These are phyloP conservation scores for Candida endomychidarum DNA, from an alignment of 805 yeast genomes.

Conservation along the genomic window DNA sequence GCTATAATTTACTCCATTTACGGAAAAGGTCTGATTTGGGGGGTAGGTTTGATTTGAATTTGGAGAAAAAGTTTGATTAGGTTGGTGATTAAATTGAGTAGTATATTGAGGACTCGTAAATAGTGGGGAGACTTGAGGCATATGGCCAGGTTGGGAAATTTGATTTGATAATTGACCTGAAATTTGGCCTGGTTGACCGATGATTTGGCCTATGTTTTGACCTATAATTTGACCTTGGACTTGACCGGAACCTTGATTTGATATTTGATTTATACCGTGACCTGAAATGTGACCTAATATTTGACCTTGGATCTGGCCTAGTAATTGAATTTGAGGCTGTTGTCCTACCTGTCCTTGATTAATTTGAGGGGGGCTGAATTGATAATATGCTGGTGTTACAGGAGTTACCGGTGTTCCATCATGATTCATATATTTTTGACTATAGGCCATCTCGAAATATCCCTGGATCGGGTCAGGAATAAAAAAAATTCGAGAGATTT, in stretches of 20 bases:
- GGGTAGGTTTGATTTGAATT: too few relatives aligned
- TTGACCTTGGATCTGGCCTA: too few relatives aligned
- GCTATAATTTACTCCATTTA: background rate
- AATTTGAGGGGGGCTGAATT: background rate
- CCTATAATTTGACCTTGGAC: constrained; percentile 1
- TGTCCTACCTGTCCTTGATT: too few relatives aligned
- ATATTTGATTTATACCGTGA: too few relatives aligned
- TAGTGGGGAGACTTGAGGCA: background rate
- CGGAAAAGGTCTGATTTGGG: too few relatives aligned
- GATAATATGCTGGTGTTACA: constrained; percentile 2
- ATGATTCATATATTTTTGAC: constrained; percentile 1
- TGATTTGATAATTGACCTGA: background rate
- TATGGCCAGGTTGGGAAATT: background rate
- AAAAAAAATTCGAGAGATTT: background rate
- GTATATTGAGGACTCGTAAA: background rate
- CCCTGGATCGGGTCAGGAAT: background rate
- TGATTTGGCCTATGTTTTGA: background rate
- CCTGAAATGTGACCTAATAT: too few relatives aligned
- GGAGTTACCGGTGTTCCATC: background rate
- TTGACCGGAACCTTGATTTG: too few relatives aligned
- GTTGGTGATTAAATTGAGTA: too few relatives aligned
- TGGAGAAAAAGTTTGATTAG: too few relatives aligned
- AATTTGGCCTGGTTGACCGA: background rate
- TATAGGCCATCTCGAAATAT: constrained; percentile 1
- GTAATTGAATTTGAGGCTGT: too few relatives aligned